Evolutionary conservation across 192 early-diverging fungal genomes (phyloP).

Genomic region (Coemansia sp.): DNA sequence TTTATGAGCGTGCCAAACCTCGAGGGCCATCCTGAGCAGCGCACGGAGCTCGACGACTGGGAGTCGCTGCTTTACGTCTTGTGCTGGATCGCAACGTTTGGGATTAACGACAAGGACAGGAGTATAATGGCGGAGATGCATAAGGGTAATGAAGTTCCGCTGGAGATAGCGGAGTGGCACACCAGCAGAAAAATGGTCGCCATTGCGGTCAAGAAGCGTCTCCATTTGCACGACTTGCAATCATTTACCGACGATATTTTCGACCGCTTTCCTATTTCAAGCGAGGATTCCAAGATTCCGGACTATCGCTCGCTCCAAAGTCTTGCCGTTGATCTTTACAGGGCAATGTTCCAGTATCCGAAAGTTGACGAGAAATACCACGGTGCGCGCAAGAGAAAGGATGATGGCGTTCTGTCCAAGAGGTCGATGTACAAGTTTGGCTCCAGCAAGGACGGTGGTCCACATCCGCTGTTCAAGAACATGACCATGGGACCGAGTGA

Average conservation of each 20-base stretch:
- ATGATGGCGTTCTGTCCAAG: not conserved
- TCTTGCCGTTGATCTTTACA: not conserved
- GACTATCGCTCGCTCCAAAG: not conserved
- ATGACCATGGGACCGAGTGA: too few species aligned
- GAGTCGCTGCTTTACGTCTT: conserved; percentile 21
- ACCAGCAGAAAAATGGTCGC: not conserved
- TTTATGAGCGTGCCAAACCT: conserved; percentile 21
- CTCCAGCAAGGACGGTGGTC: too few species aligned
- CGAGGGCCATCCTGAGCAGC: not conserved
- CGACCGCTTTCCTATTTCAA: not conserved
- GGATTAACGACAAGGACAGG: conserved; percentile 5
- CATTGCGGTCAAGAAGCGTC: not conserved
- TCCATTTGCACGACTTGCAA: not conserved
- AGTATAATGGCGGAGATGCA: not conserved
- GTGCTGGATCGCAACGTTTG: conserved; percentile 13
- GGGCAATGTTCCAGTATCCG: not conserved
- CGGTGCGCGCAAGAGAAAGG: not conserved
- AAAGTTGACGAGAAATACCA: not conserved
- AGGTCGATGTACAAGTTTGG: too few species aligned
- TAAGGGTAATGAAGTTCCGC: not conserved
- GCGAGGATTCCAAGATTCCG: not conserved
- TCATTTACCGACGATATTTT: not conserved
- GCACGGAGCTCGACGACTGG: conserved; percentile 17
- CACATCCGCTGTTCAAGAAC: too few species aligned
- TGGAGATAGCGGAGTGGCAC: not conserved